These are phyloP conservation scores for Hippophae gyantsensis DNA, from an alignment of 306 rosid species.

Conservation along the genomic window DNA sequence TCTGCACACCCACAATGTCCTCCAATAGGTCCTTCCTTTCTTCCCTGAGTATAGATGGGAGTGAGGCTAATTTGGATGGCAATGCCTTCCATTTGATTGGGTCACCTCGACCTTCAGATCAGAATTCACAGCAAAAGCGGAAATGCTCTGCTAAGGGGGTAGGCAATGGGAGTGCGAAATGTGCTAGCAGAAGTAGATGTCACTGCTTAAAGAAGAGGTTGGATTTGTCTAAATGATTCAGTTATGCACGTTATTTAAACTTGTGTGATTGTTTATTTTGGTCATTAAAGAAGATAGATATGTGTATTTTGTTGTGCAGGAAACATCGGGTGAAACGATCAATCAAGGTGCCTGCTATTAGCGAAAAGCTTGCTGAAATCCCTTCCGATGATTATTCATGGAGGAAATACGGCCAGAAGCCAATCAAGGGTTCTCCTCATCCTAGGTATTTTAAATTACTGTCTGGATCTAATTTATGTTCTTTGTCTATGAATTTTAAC, in stretches of 20 bases:
- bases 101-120: slow-evolving; percentile 71
- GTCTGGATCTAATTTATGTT: neutral
- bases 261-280: too few species aligned
- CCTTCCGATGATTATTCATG: slow-evolving; percentile 98
- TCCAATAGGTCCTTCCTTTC: slow-evolving; percentile 90
- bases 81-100: slow-evolving; percentile 78
- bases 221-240: slow-evolving; percentile 6
- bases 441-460: slow-evolving; percentile 53
- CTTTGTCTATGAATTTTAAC: slow-evolving; percentile 5
- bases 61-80: slow-evolving; percentile 78
- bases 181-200: slow-evolving; percentile 79
- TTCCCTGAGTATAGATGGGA: slow-evolving; percentile 88
- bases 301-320: slow-evolving; percentile 25
- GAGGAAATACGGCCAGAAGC: slow-evolving; percentile 99
- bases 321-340: slow-evolving; percentile 90
- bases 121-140: slow-evolving; percentile 78
- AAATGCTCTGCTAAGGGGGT: slow-evolving; percentile 79
- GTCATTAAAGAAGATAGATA: too few species aligned
- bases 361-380: slow-evolving; percentile 95
- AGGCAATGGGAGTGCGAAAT: slow-evolving; percentile 80
- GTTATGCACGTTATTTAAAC: neutral
- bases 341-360: slow-evolving; percentile 93
- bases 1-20: slow-evolving; percentile 88
- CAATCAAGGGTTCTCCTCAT: slow-evolving; percentile 99
- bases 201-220: slow-evolving; percentile 99